Evolutionary conservation across 177 flowering plant genomes (phyloP), one percentile per base, ranked within the genome.

Genomic region (Tripterygium wilfordii): DNA sequence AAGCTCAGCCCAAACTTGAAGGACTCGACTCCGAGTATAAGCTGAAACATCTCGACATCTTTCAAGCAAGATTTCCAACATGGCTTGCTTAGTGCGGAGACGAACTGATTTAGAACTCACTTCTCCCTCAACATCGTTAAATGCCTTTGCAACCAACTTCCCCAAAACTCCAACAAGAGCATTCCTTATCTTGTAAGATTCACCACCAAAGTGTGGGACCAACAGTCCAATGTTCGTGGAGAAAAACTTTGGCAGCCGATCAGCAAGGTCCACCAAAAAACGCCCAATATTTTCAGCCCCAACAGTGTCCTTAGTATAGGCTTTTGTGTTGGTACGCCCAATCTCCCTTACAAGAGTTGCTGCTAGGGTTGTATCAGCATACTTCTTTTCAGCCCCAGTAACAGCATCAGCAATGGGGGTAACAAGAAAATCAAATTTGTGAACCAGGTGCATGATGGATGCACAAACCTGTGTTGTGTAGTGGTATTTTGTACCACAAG

Each of bases 1-100:
- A 23, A 94, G 68, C 54, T 94, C 99, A 57, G 86, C 81, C 99
- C 99, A 94, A 42, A 94, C 96, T 61, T 94, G 99, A 63, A 94
- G 97, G 46, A 87, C 99, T 40, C 86, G 79, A 56, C 95, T 83
- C 70, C 99, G 76, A 17, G 99, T 86, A 57, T 94, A 94, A 48
- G 99, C 99, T 38, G 99, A 86, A 51, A 83, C 83, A 70, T 89
- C 99, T 36, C 95, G 63, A 56, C 90, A 86, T 19, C 99, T 65
- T 54, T 94, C 99, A 17, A 87, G 80, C 69, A 94, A 63, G 45
- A 94, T 82, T 61, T 89, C 96, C 72, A 94, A 29, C 97, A 94
- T 94, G 20, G 97, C 99, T 64, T 86, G 97, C 73, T 94, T 94
- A 57, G 88, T 77, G 22, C 92, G 72, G 28, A 94, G 72, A 50